phyloP scores from a whole-genome alignment of 2,329 filamentous ascomycete species.

The Nannizziopsis arthrosporioides region DNA sequence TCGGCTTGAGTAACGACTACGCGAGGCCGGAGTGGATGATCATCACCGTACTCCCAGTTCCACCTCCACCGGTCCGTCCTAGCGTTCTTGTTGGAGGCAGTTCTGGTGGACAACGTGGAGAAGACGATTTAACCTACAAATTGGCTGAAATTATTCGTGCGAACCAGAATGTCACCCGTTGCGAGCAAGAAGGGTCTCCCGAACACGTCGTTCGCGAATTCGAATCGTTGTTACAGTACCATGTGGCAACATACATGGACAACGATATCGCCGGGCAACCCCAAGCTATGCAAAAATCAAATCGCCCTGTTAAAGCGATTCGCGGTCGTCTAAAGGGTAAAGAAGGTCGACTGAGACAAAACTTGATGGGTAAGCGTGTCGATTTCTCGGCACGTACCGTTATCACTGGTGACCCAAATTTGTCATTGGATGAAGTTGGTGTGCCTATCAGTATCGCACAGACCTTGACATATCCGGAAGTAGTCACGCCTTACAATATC shows the following conservation, averaged over 20 bases:
- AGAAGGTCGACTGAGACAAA: constrained; percentile 92
- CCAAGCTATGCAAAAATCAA: constrained; percentile 91
- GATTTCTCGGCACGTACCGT: constrained; percentile 99
- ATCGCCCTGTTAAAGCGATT: constrained; percentile 91
- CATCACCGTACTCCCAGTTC: constrained; percentile 84
- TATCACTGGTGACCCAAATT: constrained; percentile 95
- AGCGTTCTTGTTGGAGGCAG: constrained; percentile 97
- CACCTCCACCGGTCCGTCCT: constrained; percentile 86
- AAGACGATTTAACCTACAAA: constrained; percentile 99
- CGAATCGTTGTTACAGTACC: constrained; percentile 84
- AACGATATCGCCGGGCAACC: constrained; percentile 96
- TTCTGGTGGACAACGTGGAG: constrained; percentile 79
- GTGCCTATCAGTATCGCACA: constrained; percentile 87
- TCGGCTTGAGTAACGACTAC: constrained; percentile 89
- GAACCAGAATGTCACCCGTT: constrained; percentile 86
- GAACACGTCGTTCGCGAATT: constrained; percentile 87
- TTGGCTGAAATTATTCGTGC: constrained; percentile 95
- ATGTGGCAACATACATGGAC: constrained; percentile 99
- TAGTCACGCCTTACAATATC: constrained; percentile 96
- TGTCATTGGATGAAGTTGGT: constrained; percentile 93
- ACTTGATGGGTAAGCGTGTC: constrained; percentile 99
- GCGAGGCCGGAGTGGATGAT: constrained; percentile 98
- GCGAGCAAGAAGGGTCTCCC: constrained; percentile 80
- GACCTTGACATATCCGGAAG: constrained; percentile 91
- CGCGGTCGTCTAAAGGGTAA: constrained; percentile 97